Conservation (phyloP, 345 rosid genomes). For the Xanthoceras sorbifolium region DNA sequence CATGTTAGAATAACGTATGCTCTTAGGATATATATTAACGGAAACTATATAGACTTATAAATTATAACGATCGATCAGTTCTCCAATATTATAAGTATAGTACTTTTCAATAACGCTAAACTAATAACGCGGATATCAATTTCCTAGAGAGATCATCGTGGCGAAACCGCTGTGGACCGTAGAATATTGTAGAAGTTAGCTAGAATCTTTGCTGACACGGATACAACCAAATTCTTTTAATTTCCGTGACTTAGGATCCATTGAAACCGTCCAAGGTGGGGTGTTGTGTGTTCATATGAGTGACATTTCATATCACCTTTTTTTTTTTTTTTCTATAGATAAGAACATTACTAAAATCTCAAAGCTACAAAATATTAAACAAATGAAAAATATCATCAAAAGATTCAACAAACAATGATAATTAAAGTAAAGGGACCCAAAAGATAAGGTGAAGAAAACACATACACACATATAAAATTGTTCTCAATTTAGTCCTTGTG, state of each 20-base stretch:
- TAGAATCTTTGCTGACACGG: slow-evolving; percentile 23
- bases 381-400: neutral
- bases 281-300: neutral
- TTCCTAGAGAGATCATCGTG: too few relatives aligned
- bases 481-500: neutral
- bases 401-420: neutral
- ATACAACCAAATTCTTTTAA: neutral
- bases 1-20: too few relatives aligned
- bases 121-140: too few relatives aligned
- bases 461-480: too few relatives aligned
- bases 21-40: too few relatives aligned
- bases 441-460: neutral
- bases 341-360: neutral
- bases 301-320: slow-evolving; percentile 6
- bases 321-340: neutral
- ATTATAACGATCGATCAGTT: too few relatives aligned
- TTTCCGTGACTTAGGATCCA: slow-evolving; percentile 45
- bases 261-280: slow-evolving; percentile 24
- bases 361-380: neutral
- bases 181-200: too few relatives aligned
- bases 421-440: neutral
- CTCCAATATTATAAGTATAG: too few relatives aligned
- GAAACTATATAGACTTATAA: too few relatives aligned
- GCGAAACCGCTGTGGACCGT: neutral
- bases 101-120: too few relatives aligned